Conservation (phyloP, 176 grass and related monocot genomes). For the Phragmites australis region DNA sequence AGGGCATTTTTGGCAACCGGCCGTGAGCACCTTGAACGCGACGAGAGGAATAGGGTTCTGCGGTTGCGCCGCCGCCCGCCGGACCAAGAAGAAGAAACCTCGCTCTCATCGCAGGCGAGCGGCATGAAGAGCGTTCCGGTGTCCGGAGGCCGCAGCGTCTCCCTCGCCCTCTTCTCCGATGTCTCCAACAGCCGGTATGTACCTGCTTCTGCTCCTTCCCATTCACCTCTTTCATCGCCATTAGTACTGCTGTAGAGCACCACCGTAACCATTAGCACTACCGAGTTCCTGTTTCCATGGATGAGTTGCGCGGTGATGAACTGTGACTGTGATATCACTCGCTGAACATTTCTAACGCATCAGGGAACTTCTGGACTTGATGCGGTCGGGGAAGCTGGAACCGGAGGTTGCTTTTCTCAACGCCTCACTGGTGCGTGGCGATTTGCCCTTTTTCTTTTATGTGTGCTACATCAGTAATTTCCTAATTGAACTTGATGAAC, state of each 20-base stretch:
- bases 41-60: conserved; percentile 15
- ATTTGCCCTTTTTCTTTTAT: neutral
- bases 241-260: too few relatives aligned
- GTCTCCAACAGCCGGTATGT: conserved; percentile 76
- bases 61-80: neutral
- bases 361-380: conserved; percentile 75
- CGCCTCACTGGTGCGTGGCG: conserved; percentile 62
- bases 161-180: conserved; percentile 66
- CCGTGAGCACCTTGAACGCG: neutral
- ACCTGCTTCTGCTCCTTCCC: neutral
- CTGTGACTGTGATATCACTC: too few relatives aligned
- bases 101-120: neutral
- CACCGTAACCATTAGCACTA: neutral
- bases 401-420: conserved; percentile 82
- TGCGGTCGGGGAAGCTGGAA: conserved; percentile 82
- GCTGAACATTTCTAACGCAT: neutral
- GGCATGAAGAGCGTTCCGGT: conserved; percentile 67
- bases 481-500: neutral
- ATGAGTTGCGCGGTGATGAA: neutral
- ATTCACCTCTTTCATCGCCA: neutral
- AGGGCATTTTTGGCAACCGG: neutral
- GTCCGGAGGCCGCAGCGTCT: conserved; percentile 35
- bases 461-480: neutral
- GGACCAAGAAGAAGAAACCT: neutral
- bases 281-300: conserved; percentile 3